Base-by-base conservation (phyloP, 225 moss, liverwort and hornwort species). In the Neckera pumila region DNA sequence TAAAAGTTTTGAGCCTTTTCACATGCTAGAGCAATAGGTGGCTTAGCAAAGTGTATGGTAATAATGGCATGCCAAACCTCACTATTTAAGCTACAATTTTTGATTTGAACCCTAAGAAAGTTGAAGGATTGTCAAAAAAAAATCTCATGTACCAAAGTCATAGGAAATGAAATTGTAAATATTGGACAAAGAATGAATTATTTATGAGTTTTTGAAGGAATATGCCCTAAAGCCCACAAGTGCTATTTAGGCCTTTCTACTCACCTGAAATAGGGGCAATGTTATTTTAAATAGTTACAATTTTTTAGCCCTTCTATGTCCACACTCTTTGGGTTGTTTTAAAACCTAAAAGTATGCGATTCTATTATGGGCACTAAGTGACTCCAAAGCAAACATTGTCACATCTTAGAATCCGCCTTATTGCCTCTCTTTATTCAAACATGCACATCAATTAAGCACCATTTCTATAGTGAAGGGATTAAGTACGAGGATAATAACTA, bases 111-210 rank as follows among this genome's bases (percentile, higher is more conserved):
- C 47, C 4, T 74, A 43, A 0, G 4, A 77, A 6, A 16, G 16
- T 77, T n/a, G 16, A 77, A 36, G 5, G 15, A 56, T 25, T n/a
- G 10, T 54, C 1, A 0, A 13, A 14, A 14, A 36, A 36, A 22
- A 6, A 0, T 77, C 15, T 16, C 10, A 25, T 23, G 1, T 25
- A 25, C 9, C 2, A 36, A 77, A 56, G 2, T 25, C 5, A 5
- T 5, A 54, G 1, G 22, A 53, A 5, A 22, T 14, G 14, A 53
- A 53, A 76, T 0, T 2, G 0, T 9, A 22, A 14, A 1, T 23
- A 15, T 54, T 14, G 14, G 6, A 77, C 9, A 22, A 23, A 43
- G 5, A 42, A 9, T 26, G 1, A 42, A 27, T 71, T 15, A 15
- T 1, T 42, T 71, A 42, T 15, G 9, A 43, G 3, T 43, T 27